phyloP scores from a whole-genome alignment of 768 basidiomycete genomes.

The Amanita muscaria region DNA sequence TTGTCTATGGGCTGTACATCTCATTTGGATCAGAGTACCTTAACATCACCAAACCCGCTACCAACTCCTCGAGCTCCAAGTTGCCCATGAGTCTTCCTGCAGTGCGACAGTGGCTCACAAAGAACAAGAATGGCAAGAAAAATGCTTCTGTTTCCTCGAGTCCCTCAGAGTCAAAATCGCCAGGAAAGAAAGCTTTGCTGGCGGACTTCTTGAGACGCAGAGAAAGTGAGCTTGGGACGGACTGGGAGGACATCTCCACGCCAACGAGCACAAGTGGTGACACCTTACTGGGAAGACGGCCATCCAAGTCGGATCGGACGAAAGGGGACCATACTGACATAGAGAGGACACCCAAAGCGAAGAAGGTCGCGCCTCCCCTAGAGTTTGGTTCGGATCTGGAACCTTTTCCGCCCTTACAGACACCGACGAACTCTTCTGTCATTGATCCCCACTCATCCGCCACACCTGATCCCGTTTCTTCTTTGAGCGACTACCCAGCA shows the following conservation, averaged over 20 bases:
- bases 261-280: constrained; percentile 39
- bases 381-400: constrained; percentile 9
- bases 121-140: constrained; percentile 42
- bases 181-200: constrained; percentile 54
- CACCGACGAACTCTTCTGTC: constrained; percentile 14
- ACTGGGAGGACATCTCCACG: constrained; percentile 61
- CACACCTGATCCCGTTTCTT: constrained; percentile 75
- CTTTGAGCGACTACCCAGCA: constrained; percentile 61
- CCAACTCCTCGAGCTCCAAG: constrained; percentile 25
- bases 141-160: constrained; percentile 35
- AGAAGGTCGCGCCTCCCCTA: constrained; percentile 25
- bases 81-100: constrained; percentile 71
- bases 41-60: constrained; percentile 2
- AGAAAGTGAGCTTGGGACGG: constrained; percentile 44
- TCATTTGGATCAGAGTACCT: constrained; percentile 4
- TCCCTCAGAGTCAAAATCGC: constrained; percentile 19
- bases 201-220: constrained; percentile 59
- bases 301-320: constrained; percentile 11
- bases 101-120: constrained; percentile 73
- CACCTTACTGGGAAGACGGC: constrained; percentile 18
- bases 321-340: constrained; percentile 23
- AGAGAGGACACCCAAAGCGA: constrained; percentile 34
- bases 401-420: not conserved
- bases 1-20: not conserved
- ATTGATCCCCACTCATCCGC: constrained; percentile 48